Base-by-base conservation (phyloP, 169 alveolate genomes). In the Blepharisma undulans region DNA sequence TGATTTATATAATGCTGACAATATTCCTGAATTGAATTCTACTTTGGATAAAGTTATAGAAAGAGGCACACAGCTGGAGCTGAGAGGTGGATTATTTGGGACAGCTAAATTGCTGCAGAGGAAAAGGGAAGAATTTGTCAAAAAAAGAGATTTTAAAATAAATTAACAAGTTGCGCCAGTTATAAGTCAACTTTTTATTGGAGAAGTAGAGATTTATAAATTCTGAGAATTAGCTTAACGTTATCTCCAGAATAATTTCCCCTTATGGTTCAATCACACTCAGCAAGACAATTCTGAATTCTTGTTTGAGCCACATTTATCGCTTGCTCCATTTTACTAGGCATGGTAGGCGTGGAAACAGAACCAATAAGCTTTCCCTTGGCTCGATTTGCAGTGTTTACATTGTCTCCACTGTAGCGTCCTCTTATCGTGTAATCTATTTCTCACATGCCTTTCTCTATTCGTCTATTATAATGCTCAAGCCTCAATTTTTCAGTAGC, bases 81-180 rank as follows among this genome's bases (percentile, higher is more conserved):
- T 82, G 5, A 8, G 77, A 5, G 89, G 89, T 4, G 89, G 60
- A 18, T 12, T 82, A 21, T 72, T 82, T 16, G 36, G 36, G 14
- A 33, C 48, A 21, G 89, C 89, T 22, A 60, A 82, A 48, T 3
- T 82, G 7, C 78, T 82, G 72, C 29, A 82, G 89, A 59, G 16
- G 7, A 82, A 82, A 10, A 18, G 89, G n/a, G 77, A 82, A 27
- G 60, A 78, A 29, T 78, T 21, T 25, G 34, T 78, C 8, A 32
- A 6, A 34, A 78, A 78, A 78, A 25, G 29, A 32, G 25, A 78
- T 48, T 48, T 48, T 48, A 48, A 48, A 48, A 48, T 48, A 48
- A 48, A 48, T 48, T 48, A 48, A 48, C 14, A 48, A 5, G 14
- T n/a, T n/a, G n/a, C n/a, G 66, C 14, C 66, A 48, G 66, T 18